phyloP scores from a whole-genome alignment of 2,329 filamentous ascomycete species.

The Ophiostoma tasmaniense region DNA sequence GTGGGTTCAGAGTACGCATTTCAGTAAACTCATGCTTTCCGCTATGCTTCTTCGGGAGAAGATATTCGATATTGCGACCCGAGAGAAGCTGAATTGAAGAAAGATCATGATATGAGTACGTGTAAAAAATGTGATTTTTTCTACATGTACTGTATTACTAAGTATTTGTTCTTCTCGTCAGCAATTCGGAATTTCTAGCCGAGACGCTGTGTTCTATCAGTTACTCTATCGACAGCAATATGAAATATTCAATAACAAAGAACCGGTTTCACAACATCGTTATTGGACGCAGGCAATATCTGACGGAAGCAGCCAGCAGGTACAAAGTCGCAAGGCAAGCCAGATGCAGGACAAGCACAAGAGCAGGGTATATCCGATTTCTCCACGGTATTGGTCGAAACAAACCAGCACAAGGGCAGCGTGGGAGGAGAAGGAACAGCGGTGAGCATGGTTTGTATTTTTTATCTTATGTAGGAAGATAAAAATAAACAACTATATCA shows the following conservation, averaged over 20 bases:
- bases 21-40: not conserved
- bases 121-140: not conserved
- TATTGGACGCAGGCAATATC: not conserved
- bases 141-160: too few species aligned
- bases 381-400: not conserved
- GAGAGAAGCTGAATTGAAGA: not conserved
- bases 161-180: not conserved
- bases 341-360: not conserved
- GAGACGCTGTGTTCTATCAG: not conserved
- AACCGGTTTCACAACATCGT: not conserved
- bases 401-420: not conserved
- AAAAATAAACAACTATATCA: not conserved
- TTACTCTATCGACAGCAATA: not conserved
- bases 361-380: not conserved
- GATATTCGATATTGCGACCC: conserved; percentile 3
- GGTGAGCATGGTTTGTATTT: not conserved
- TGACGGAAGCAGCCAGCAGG: not conserved
- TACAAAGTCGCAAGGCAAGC: not conserved
- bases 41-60: not conserved
- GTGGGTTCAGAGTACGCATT: too few species aligned
- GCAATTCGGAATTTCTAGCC: not conserved
- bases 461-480: too few species aligned
- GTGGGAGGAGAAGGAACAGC: not conserved
- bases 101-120: not conserved
- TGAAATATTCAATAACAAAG: not conserved